These are phyloP conservation scores for Lanmaoa rubissima DNA, from an alignment of 768 basidiomycete genomes.

Conservation along the genomic window DNA sequence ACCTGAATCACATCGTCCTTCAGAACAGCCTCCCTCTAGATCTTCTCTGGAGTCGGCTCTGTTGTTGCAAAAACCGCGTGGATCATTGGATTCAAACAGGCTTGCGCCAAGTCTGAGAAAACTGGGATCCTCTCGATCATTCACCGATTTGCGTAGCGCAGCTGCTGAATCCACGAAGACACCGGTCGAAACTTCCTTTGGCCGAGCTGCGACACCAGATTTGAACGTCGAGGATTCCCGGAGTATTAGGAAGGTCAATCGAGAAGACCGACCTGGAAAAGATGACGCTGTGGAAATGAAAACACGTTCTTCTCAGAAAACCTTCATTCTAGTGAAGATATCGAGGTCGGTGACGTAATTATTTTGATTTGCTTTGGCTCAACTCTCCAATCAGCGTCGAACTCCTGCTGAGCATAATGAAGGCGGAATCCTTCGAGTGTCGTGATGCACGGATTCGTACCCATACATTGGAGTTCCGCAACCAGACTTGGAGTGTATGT, in stretches of 20 bases:
- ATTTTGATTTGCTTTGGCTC: conserved; percentile 15
- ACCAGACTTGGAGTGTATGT: conserved; percentile 80
- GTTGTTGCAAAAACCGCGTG: conserved; percentile 31
- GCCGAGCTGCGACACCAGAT: conserved; percentile 16
- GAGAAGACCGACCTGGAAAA: conserved; percentile 24
- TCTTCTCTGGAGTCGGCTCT: conserved; percentile 55
- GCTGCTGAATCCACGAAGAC: conserved; percentile 35
- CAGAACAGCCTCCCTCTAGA: conserved; percentile 29
- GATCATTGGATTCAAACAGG: conserved; percentile 33
- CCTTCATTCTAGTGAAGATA: conserved; percentile 76
- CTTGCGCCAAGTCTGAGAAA: conserved; percentile 46
- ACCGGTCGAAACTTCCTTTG: conserved; percentile 7
- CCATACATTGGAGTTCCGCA: conserved; percentile 76
- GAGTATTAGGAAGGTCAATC: conserved; percentile 15
- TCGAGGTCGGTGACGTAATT: conserved; percentile 48
- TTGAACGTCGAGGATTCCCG: conserved; percentile 22
- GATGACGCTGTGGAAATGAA: conserved; percentile 82
- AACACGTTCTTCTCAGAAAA: conserved; percentile 76
- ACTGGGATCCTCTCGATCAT: conserved; percentile 63
- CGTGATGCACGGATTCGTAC: conserved; percentile 78
- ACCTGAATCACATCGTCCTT: conserved; percentile 21
- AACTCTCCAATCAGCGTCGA: conserved; percentile 49
- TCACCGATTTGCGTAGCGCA: conserved; percentile 60
- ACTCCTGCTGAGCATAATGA: conserved; percentile 73
- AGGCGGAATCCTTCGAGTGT: conserved; percentile 83